A percentile compares a stretch with the other conserved stretches of the same genome.
These are phyloP conservation scores for Diutina ranongensis DNA, from an alignment of 1,139 yeast genomes.

Conservation along the genomic window DNA sequence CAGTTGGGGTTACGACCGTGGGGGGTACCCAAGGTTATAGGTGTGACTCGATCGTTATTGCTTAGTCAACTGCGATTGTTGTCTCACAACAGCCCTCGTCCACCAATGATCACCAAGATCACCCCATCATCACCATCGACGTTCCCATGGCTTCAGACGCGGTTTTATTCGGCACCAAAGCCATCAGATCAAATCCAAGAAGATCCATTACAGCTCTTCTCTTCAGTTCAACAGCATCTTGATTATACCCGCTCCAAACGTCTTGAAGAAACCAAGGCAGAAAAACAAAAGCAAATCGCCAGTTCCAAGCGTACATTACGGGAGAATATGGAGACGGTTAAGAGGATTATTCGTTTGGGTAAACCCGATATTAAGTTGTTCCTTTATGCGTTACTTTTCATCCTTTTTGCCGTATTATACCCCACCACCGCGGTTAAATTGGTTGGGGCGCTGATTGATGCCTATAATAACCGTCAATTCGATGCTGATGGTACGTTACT, in stretches of 20 bases:
- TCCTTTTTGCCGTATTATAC: slow-evolving; percentile 34
- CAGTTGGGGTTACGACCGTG: background rate
- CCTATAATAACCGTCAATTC: slow-evolving; percentile 24
- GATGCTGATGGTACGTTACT: slow-evolving; percentile 31
- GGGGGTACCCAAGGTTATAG: background rate
- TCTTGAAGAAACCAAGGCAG: slow-evolving; percentile 20
- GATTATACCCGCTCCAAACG: slow-evolving; percentile 9
- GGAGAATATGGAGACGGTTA: slow-evolving; percentile 26
- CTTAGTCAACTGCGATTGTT: too few relatives aligned
- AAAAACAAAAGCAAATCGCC: slow-evolving; percentile 19
- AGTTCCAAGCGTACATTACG: slow-evolving; percentile 17
- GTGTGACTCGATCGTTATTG: too few relatives aligned
- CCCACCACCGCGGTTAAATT: slow-evolving; percentile 36
- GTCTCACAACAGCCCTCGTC: too few relatives aligned
- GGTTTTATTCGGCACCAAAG: background rate
- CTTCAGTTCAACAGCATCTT: slow-evolving; percentile 8
- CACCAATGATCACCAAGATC: too few relatives aligned
- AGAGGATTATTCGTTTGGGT: slow-evolving; percentile 28
- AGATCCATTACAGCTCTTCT: background rate
- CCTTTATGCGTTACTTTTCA: slow-evolving; percentile 29
- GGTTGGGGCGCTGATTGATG: slow-evolving; percentile 38
- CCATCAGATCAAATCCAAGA: background rate
- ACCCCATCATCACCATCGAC: too few relatives aligned
- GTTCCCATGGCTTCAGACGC: too few relatives aligned
- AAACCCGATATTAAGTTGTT: slow-evolving; percentile 30